Base-by-base conservation (phyloP, 2,329 filamentous ascomycete species). In the Xylariomycetidae sp. region DNA sequence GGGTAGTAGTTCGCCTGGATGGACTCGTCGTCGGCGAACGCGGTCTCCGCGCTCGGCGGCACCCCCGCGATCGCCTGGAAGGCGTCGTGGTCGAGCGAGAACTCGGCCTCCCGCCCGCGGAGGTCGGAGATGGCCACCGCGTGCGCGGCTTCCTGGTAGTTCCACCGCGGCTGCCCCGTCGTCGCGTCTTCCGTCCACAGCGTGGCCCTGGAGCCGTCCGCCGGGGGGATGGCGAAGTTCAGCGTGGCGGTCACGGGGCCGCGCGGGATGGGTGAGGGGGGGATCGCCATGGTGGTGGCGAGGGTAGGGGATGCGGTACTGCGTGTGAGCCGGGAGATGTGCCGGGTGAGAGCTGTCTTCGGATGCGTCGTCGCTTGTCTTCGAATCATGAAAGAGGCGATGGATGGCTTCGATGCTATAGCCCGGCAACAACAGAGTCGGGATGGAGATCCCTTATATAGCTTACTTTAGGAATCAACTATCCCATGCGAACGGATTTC, bases 1-100 rank as follows among this genome's bases (percentile, higher is more conserved):
- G 86, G 82, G 64, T 95, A 95, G 68, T 94, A 95, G 34, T 77
- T 70, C 2, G 62, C 50, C 50, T 74, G 63, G 59, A 95, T 85
- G 39, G 74, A 75, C 9, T 68, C 74, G 49, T 88, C 82, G 55
- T 85, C 76, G 4, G 58, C 59, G 57, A 90, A 93, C 25, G 75
- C 70, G 10, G 59, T 64, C 48, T 74, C 67, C 19, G 72, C 63
- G 3, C 72, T 71, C 2, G 73, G 68, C 0, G 78, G 65, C 2
- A 86, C 60, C 47, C 68, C 60, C 10, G 65, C 63, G 30, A 87
- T 57, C 14, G 83, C 65, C 37, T 76, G 68, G 65, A 95, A 94
- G 43, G 85, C 85, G 56, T 89, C 78, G 35, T 66, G 68, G 61
- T 90, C 82, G 10, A 92, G 71, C 6, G 59, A 71, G 60, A 80